These are phyloP conservation scores for Fraxinus nigra DNA, from an alignment of 305 asterid genomes.

Conservation along the genomic window DNA sequence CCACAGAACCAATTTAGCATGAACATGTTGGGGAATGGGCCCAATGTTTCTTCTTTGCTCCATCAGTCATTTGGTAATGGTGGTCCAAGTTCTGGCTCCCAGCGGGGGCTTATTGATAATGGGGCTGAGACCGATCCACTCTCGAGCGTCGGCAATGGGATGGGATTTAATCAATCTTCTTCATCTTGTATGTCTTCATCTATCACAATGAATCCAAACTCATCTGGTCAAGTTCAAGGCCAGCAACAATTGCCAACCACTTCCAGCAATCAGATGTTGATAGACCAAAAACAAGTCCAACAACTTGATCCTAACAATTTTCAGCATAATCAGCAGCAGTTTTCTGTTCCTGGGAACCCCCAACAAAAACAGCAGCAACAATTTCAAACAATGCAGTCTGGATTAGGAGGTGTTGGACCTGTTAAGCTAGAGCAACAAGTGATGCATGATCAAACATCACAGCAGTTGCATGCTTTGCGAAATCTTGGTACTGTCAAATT, in stretches of 20 bases:
- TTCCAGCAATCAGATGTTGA: constrained; percentile 54
- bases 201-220: constrained; percentile 45
- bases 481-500: constrained; percentile 56
- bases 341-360: constrained; percentile 46
- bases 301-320: constrained; percentile 54
- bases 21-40: constrained; percentile 69
- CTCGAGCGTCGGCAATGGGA: constrained; percentile 56
- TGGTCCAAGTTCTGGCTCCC: constrained; percentile 60
- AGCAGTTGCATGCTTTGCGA: constrained; percentile 59
- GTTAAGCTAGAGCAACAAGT: constrained; percentile 70
- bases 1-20: constrained; percentile 65
- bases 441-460: constrained; percentile 58
- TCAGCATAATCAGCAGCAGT: constrained; percentile 72
- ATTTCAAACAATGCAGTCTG: constrained; percentile 60
- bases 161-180: constrained; percentile 59
- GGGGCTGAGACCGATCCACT: constrained; percentile 64
- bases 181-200: constrained; percentile 45
- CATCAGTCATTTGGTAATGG: constrained; percentile 89
- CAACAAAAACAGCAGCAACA: constrained; percentile 51
- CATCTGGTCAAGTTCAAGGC: constrained; percentile 65
- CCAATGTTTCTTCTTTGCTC: constrained; percentile 66
- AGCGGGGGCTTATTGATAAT: constrained; percentile 57
- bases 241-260: constrained; percentile 56
- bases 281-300: constrained; percentile 66
- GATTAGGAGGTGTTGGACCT: constrained; percentile 57